Percentiles rank a stretch among this genome's conserved stretches.
phyloP scores from a whole-genome alignment of 139 green algal genomes.

The Helicosporidium sp. region DNA sequence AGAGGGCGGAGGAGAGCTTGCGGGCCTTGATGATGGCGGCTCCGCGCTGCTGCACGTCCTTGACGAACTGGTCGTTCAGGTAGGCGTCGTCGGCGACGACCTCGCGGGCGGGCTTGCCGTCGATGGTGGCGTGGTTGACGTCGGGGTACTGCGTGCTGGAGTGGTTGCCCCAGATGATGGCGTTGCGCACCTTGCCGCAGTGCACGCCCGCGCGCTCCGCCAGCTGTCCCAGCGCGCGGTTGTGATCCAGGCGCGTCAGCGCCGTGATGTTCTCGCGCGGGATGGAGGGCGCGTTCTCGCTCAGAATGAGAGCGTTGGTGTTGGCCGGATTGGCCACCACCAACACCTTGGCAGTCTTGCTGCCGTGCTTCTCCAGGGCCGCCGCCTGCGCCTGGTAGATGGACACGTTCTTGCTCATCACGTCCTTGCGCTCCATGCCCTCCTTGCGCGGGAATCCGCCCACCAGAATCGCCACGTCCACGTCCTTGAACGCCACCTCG shows the following conservation, averaged over 20 bases:
- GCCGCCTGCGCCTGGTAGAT: slow-evolving; percentile 74
- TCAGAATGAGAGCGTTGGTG: slow-evolving; percentile 79
- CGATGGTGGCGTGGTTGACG: slow-evolving; percentile 70
- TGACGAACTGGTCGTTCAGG: slow-evolving; percentile 73
- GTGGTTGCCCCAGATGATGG: slow-evolving; percentile 97
- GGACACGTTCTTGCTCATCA: slow-evolving; percentile 77
- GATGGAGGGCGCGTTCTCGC: slow-evolving; percentile 61
- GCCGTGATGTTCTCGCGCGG: slow-evolving; percentile 74
- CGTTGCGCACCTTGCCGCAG: slow-evolving; percentile 64
- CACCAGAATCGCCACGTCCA: slow-evolving; percentile 84
- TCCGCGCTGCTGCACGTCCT: slow-evolving; percentile 69
- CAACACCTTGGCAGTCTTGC: slow-evolving; percentile 55
- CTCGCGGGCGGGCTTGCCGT: slow-evolving; percentile 49
- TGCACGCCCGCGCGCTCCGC: slow-evolving; percentile 37
- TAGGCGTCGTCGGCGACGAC: slow-evolving; percentile 43
- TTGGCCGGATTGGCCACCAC: slow-evolving; percentile 94
- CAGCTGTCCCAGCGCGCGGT: slow-evolving; percentile 75
- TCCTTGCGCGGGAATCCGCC: slow-evolving; percentile 64
- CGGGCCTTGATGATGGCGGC: slow-evolving; percentile 80
- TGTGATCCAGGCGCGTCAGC: slow-evolving; percentile 88
- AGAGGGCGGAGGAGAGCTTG: slow-evolving; percentile 65
- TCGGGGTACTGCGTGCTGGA: slow-evolving; percentile 82
- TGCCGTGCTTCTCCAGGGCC: slow-evolving; percentile 53
- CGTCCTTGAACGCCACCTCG: slow-evolving; percentile 56
- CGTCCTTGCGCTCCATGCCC: slow-evolving; percentile 87